A percentile compares a stretch with the other conserved stretches of the same genome.
Evolutionary conservation across 78 protist genomes (phyloP).

Genomic region (Dictyostelium capitatum): DNA sequence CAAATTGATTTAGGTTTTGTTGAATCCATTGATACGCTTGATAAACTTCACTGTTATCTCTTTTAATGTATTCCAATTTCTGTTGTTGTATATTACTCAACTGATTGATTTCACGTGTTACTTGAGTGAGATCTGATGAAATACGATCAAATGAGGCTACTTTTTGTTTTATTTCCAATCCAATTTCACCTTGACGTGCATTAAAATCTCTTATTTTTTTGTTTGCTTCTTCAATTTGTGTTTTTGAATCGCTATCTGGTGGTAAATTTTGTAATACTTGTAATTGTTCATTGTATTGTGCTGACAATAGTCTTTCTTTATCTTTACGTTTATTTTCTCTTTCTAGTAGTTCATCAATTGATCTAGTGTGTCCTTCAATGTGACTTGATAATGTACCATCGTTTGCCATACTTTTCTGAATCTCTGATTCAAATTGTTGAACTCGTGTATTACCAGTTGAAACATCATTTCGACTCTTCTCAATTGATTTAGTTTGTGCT

Average conservation of each 20-base stretch:
- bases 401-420: too few relatives aligned
- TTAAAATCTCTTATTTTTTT: not conserved
- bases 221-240: not conserved
- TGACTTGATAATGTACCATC: too few relatives aligned
- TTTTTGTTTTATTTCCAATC: not conserved
- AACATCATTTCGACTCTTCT: not conserved
- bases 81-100: not conserved
- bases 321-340: not conserved
- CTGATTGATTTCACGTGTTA: not conserved
- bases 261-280: not conserved
- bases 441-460: not conserved
- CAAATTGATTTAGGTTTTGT: not conserved
- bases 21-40: not conserved
- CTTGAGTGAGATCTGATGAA: not conserved
- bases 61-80: not conserved
- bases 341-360: not conserved
- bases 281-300: not conserved
- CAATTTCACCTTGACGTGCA: too few relatives aligned
- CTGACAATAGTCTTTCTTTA: not conserved
- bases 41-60: not conserved
- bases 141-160: not conserved
- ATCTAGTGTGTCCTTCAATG: not conserved
- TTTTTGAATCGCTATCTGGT: constrained; percentile 13
- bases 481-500: not conserved
- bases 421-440: not conserved